Evolutionary conservation across 1,139 yeast species (phyloP).

Genomic region (Candida albicans): DNA sequence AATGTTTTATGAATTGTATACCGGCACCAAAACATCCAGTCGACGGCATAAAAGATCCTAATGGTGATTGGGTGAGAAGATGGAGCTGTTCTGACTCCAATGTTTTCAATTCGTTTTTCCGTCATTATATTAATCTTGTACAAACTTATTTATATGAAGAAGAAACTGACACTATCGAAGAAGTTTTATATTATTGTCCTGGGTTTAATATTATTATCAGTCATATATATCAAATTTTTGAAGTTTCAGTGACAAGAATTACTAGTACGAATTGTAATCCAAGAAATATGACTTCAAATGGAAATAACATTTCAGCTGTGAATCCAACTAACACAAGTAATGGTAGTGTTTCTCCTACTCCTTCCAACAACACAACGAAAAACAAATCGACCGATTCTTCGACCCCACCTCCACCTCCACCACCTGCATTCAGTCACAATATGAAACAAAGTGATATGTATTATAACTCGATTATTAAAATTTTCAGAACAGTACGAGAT

Average conservation of each 20-base stretch:
- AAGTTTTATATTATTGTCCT: constrained; percentile 23
- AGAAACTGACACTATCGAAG: constrained; percentile 5
- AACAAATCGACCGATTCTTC: not conserved
- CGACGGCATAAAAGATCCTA: constrained; percentile 56
- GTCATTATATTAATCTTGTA: constrained; percentile 53
- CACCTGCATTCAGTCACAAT: constrained; percentile 13
- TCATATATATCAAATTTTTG: constrained; percentile 39
- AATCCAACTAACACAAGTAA: not conserved
- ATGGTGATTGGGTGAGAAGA: constrained; percentile 66
- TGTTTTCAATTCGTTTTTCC: constrained; percentile 70
- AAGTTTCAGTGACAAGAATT: constrained; percentile 35
- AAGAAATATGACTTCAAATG: constrained; percentile 9
- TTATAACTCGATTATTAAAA: constrained; percentile 40
- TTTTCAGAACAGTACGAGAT: constrained; percentile 49
- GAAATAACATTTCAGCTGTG: not conserved
- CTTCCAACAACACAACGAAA: not conserved
- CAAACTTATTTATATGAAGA: constrained; percentile 12
- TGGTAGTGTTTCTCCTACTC: not conserved
- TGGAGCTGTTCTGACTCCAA: constrained; percentile 58
- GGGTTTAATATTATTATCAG: constrained; percentile 41
- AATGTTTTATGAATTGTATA: constrained; percentile 33
- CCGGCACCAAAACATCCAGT: constrained; percentile 58
- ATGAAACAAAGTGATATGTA: constrained; percentile 30
- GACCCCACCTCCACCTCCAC: constrained; percentile 8
- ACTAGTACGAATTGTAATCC: constrained; percentile 17